Percentiles rank a stretch among this genome's conserved stretches.
These are phyloP conservation scores for Microcera coccophila DNA, from an alignment of 2,329 filamentous ascomycete genomes.

Conservation along the genomic window DNA sequence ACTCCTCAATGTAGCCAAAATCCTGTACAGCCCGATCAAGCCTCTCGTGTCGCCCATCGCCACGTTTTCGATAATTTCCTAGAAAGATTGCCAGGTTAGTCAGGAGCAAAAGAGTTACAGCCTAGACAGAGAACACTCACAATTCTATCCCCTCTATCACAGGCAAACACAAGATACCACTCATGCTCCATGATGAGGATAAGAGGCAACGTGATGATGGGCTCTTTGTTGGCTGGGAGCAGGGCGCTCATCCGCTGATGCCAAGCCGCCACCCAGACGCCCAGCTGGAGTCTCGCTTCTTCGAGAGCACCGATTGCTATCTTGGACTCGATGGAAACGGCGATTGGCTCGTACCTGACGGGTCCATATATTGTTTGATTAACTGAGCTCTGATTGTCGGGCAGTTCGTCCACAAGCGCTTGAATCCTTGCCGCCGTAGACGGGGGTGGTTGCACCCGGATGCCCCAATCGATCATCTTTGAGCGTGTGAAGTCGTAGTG, in stretches of 20 bases:
- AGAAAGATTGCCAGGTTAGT: too few relatives aligned
- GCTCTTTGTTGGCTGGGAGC: conserved; percentile 2
- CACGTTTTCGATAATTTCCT: conserved; percentile 5
- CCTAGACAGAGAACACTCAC: too few relatives aligned
- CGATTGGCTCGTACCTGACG: conserved; percentile 2
- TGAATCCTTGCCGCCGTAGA: background rate
- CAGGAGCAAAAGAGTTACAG: too few relatives aligned
- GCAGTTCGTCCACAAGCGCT: background rate
- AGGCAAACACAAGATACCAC: conserved; percentile 10
- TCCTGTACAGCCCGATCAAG: conserved; percentile 1
- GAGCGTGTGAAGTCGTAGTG: conserved; percentile 1
- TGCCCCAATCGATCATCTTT: conserved; percentile 8
- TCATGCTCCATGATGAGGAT: conserved; percentile 9
- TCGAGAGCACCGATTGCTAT: background rate
- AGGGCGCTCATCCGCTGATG: conserved; percentile 2
- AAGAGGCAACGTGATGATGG: conserved; percentile 6
- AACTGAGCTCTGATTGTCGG: background rate
- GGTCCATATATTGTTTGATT: conserved; percentile 2
- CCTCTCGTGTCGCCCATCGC: conserved; percentile 4
- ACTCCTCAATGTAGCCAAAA: conserved; percentile 1
- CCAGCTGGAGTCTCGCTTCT: background rate
- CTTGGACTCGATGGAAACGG: conserved; percentile 2
- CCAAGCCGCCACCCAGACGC: conserved; percentile 3
- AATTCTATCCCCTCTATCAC: conserved; percentile 4
- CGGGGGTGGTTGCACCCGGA: conserved; percentile 1